Percentiles rank a stretch among this genome's conserved stretches.
phyloP scores from a whole-genome alignment of 208 protist species.

The Kentomonas sorsogonicus region DNA sequence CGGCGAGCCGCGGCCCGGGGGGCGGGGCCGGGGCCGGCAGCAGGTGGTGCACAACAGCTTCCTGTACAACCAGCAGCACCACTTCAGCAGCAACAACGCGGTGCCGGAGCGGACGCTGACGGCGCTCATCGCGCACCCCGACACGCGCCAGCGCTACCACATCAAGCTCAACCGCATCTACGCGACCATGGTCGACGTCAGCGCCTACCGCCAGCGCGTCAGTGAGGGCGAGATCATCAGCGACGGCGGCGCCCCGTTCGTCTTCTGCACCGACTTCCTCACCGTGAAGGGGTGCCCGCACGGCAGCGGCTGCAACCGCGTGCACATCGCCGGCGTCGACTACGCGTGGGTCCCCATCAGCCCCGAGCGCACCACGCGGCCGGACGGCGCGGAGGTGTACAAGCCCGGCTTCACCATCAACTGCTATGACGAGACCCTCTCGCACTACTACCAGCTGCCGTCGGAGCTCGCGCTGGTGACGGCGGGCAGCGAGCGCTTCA shows the following conservation, averaged over 20 bases:
- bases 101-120: constrained; percentile 65
- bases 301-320: constrained; percentile 62
- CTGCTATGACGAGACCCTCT: constrained; percentile 67
- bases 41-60: constrained; percentile 31
- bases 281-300: constrained; percentile 39
- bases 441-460: constrained; percentile 65
- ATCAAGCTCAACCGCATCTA: constrained; percentile 69
- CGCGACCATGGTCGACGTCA: constrained; percentile 42
- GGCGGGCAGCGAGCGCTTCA: constrained; percentile 54
- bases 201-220: not conserved
- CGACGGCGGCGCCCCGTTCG: constrained; percentile 9
- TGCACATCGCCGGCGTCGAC: constrained; percentile 67
- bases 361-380: constrained; percentile 3
- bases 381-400: constrained; percentile 33
- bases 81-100: constrained; percentile 61
- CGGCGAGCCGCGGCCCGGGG: constrained; percentile 13
- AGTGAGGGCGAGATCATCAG: not conserved
- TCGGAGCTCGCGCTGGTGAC: constrained; percentile 60
- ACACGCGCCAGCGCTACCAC: constrained; percentile 33
- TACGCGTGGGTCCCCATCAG: constrained; percentile 68
- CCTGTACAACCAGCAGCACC: constrained; percentile 43
- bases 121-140: constrained; percentile 36
- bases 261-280: constrained; percentile 49
- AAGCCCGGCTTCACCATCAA: constrained; percentile 50
- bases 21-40: constrained; percentile 2